These are phyloP conservation scores for Kodamaea lidongshanica DNA, from an alignment of 805 yeast genomes.

Conservation along the genomic window DNA sequence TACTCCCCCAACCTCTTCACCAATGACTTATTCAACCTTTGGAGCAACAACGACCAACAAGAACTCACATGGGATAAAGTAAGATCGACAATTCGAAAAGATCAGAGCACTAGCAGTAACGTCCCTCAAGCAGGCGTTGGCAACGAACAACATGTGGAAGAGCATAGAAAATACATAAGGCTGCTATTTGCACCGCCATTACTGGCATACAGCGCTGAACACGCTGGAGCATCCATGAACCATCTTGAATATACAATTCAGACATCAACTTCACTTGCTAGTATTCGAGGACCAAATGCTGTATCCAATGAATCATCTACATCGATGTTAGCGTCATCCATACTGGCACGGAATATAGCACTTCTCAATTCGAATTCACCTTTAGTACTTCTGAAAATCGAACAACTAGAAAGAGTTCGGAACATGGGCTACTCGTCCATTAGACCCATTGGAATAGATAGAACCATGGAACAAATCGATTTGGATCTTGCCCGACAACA, in stretches of 20 bases:
- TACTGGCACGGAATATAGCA: conserved; percentile 11
- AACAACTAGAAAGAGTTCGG: conserved; percentile 22
- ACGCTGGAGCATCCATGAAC: conserved; percentile 16
- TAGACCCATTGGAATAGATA: conserved; percentile 35
- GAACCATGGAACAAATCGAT: conserved; percentile 36
- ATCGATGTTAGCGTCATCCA: too few relatives aligned
- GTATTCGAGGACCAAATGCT: conserved; percentile 3
- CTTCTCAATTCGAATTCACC: conserved; percentile 13
- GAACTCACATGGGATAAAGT: conserved; percentile 6
- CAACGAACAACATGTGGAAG: conserved; percentile 12
- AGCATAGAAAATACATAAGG: conserved; percentile 16
- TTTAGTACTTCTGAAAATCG: conserved; percentile 15
- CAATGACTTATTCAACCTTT: conserved; percentile 39
- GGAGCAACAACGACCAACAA: conserved; percentile 20
- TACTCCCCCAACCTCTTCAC: conserved; percentile 44
- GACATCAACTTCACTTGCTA: conserved; percentile 9
- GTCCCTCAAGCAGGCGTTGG: conserved; percentile 1
- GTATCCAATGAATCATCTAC: too few relatives aligned
- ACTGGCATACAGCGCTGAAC: conserved; percentile 47
- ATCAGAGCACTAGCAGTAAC: conserved; percentile 1
- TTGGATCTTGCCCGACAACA: conserved; percentile 15
- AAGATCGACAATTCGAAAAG: conserved; percentile 4
- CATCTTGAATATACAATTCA: conserved; percentile 19
- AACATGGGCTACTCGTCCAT: conserved; percentile 30
- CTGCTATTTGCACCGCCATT: conserved; percentile 45